phyloP scores from a whole-genome alignment of 257 asterid genomes.

The Solanum pennellii region DNA sequence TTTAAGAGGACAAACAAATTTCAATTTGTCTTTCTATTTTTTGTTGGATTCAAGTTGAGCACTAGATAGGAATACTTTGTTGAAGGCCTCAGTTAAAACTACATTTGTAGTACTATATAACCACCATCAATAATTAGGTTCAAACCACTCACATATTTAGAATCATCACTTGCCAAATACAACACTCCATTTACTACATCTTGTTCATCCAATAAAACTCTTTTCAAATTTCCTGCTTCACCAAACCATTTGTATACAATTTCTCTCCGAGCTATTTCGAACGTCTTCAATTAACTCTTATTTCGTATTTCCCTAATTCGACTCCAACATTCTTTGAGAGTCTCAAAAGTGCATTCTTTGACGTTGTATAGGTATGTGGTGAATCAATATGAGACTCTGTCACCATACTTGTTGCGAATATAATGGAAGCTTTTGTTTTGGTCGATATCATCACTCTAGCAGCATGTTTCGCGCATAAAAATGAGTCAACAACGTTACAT shows the following conservation, averaged over 20 bases:
- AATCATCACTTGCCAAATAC: background rate
- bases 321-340: background rate
- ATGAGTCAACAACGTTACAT: background rate
- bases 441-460: background rate
- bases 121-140: background rate
- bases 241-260: background rate
- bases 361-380: rapidly evolving
- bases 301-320: background rate
- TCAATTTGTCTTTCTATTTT: no score
- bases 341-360: background rate
- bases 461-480: background rate
- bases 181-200: background rate
- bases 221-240: background rate
- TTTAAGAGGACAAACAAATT: no score
- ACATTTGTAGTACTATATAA: background rate
- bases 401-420: background rate
- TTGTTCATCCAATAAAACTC: background rate
- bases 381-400: no score
- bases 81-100: background rate
- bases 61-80: background rate
- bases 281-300: background rate
- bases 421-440: background rate
- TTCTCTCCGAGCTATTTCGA: background rate
- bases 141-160: background rate
- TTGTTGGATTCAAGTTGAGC: no score